A percentile compares a stretch with the other conserved stretches of the same genome.
Conservation (phyloP, 495 filamentous ascomycete genomes). For the Lasiosphaeriaceae sp. region DNA sequence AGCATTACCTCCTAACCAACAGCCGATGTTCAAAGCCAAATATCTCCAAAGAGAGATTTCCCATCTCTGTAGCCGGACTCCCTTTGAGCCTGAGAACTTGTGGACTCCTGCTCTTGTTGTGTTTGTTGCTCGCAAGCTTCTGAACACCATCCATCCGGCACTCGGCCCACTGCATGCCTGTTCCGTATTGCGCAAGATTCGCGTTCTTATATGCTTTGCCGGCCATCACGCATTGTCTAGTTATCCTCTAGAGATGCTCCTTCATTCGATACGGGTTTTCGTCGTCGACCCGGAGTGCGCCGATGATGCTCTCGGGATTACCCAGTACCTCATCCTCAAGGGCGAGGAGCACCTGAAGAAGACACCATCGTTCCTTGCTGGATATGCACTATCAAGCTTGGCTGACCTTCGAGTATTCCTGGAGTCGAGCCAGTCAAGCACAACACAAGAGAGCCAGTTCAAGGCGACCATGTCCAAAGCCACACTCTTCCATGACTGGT, state of each 20-base stretch:
- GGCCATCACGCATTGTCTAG: conserved; percentile 64
- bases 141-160: conserved; percentile 80
- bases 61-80: conserved; percentile 67
- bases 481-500: conserved; percentile 66
- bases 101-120: conserved; percentile 76
- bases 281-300: conserved; percentile 79
- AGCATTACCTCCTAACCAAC: conserved; percentile 66
- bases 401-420: conserved; percentile 72
- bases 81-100: conserved; percentile 58
- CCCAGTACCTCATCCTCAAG: conserved; percentile 74
- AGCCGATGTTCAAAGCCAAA: conserved; percentile 78
- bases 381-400: conserved; percentile 70
- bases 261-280: conserved; percentile 75
- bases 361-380: conserved; percentile 70
- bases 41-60: conserved; percentile 69
- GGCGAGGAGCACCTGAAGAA: conserved; percentile 62
- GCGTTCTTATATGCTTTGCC: conserved; percentile 74
- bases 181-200: conserved; percentile 78
- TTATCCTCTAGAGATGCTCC: conserved; percentile 89
- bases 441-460: conserved; percentile 73
- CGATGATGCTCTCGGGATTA: conserved; percentile 85
- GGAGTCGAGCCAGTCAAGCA: conserved; percentile 59
- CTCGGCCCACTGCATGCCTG: conserved; percentile 83
- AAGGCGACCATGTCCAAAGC: conserved; percentile 63
- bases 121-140: conserved; percentile 69